phyloP scores from a whole-genome alignment of 108 stramenopile genomes.

The Epithemia pelagica region DNA sequence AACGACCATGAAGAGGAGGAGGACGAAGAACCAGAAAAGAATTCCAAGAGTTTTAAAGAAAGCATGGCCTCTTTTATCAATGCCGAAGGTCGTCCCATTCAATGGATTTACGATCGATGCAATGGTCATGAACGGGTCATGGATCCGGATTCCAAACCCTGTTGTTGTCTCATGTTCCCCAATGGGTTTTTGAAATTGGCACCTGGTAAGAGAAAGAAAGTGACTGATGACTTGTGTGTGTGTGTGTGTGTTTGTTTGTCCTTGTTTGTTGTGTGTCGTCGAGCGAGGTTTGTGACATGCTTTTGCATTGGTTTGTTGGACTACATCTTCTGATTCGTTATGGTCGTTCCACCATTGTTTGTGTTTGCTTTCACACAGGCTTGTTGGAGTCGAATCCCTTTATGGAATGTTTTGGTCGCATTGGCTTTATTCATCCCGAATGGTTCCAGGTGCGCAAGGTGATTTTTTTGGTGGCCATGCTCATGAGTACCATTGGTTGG shows the following conservation, averaged over 20 bases:
- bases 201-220: not conserved
- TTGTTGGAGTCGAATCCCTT: not conserved
- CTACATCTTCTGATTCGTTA: too few relatives aligned
- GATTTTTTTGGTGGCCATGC: not conserved
- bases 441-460: not conserved
- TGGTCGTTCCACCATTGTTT: too few relatives aligned
- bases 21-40: too few relatives aligned
- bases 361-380: too few relatives aligned
- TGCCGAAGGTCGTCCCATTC: not conserved
- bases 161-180: conserved; percentile 1
- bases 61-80: not conserved
- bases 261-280: too few relatives aligned
- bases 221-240: too few relatives aligned
- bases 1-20: not conserved
- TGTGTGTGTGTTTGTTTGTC: too few relatives aligned
- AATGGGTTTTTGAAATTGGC: not conserved
- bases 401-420: conserved; percentile 5
- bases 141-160: conserved; percentile 5
- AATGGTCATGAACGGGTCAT: conserved; percentile 1
- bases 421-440: not conserved
- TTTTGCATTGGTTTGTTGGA: too few relatives aligned
- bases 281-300: too few relatives aligned
- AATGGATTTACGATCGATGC: not conserved
- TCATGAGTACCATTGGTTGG: conserved; percentile 1
- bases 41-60: not conserved